Conservation (phyloP, 306 rosid genomes). For the Quercus gilva region DNA sequence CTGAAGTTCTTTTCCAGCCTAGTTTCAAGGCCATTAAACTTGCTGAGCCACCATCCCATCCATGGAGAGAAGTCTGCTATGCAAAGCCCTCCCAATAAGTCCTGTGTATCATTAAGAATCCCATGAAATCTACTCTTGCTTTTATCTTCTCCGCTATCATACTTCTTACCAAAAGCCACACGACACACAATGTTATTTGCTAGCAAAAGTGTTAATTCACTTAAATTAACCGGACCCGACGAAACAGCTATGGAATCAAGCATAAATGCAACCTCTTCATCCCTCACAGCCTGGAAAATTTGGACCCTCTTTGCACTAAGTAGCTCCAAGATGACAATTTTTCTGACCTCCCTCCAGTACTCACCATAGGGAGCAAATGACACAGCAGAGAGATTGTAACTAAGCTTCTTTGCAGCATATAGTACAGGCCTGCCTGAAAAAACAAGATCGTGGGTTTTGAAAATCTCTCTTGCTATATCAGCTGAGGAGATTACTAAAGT, state of each 20-base stretch:
- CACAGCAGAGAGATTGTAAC: constrained; percentile 22
- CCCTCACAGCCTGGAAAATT: constrained; percentile 16
- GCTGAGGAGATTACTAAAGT: constrained; percentile 49
- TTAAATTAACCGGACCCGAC: constrained; percentile 16
- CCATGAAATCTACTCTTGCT: neutral
- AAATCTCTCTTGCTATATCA: constrained; percentile 33
- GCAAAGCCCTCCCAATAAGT: constrained; percentile 14
- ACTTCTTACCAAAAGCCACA: constrained; percentile 25
- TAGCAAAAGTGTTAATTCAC: neutral
- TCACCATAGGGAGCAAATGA: constrained; percentile 39
- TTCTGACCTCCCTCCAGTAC: constrained; percentile 31
- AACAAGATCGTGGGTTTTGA: constrained; percentile 42
- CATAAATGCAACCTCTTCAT: constrained; percentile 21
- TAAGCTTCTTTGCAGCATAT: constrained; percentile 21
- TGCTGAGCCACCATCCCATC: constrained; percentile 31
- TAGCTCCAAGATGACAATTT: constrained; percentile 24
- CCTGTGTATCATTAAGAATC: constrained; percentile 11
- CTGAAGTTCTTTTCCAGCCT: constrained; percentile 30
- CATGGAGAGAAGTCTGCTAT: constrained; percentile 20
- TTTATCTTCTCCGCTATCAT: neutral
- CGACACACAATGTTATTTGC: constrained; percentile 17
- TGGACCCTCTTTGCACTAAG: constrained; percentile 20
- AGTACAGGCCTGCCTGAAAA: constrained; percentile 40
- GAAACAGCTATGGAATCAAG: constrained; percentile 3
- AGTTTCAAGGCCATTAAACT: constrained; percentile 28